A percentile compares a stretch with the other conserved stretches of the same genome.
Conservation (phyloP, 306 rosid species). For the Pterocarpus macrocarpus region DNA sequence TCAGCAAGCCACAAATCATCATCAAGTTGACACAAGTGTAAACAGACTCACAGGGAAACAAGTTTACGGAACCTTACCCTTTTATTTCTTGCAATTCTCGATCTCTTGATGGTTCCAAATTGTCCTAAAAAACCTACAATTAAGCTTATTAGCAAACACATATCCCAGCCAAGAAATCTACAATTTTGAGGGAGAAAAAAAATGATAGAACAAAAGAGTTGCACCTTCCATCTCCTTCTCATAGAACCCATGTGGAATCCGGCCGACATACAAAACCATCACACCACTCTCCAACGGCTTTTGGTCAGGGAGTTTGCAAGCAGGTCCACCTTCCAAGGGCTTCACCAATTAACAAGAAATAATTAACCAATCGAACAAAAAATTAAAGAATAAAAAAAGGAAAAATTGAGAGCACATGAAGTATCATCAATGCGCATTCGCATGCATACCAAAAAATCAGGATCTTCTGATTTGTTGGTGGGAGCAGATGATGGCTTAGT, state of each 20-base stretch:
- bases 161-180: background rate
- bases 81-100: conserved; percentile 81
- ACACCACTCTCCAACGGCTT: conserved; percentile 58
- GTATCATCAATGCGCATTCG: background rate
- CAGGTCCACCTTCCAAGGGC: conserved; percentile 86
- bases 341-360: conserved; percentile 16
- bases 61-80: conserved; percentile 54
- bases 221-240: conserved; percentile 93
- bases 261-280: conserved; percentile 67
- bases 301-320: conserved; percentile 54
- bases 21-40: conserved; percentile 1
- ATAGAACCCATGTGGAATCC: conserved; percentile 82
- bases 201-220: background rate
- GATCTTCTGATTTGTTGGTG: conserved; percentile 32
- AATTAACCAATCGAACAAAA: background rate
- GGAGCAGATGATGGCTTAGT: conserved; percentile 27
- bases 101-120: conserved; percentile 73
- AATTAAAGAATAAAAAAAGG: background rate
- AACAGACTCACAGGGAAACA: conserved; percentile 3
- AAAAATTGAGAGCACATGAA: no score
- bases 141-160: conserved; percentile 8
- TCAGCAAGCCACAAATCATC: conserved; percentile 7
- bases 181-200: no score
- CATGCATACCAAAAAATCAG: conserved; percentile 76
- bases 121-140: conserved; percentile 74